Conservation (phyloP, 192 early-diverging fungal species). For the Chytriomyces confervae region DNA sequence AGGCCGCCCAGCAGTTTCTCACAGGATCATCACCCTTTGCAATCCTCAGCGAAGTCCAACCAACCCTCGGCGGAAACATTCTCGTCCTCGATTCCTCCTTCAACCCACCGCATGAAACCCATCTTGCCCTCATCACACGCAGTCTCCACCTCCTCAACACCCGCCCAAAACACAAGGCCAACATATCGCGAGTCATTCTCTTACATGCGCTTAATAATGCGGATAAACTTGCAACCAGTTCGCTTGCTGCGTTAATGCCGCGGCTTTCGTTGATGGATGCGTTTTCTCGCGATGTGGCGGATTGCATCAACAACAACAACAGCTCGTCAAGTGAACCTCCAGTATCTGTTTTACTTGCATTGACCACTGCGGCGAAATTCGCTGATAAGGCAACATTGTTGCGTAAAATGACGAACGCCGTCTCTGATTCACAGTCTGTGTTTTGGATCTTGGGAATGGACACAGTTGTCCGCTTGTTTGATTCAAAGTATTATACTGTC, state of each 20-base stretch:
- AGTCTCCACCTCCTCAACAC: neutral
- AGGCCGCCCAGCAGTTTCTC: no score
- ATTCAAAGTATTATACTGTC: slow-evolving; percentile 27
- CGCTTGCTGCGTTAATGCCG: no score
- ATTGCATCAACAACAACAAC: no score
- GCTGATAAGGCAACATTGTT: neutral
- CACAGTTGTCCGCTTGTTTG: slow-evolving; percentile 24
- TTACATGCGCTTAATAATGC: neutral
- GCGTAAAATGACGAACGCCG: neutral
- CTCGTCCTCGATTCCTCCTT: slow-evolving; percentile 44
- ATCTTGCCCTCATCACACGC: slow-evolving; percentile 18
- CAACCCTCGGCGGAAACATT: neutral
- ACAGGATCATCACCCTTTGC: no score
- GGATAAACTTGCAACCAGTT: no score
- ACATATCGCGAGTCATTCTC: neutral
- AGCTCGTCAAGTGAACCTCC: neutral
- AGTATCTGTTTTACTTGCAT: neutral
- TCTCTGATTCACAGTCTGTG: neutral
- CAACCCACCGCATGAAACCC: slow-evolving; percentile 41
- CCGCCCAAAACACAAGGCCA: neutral
- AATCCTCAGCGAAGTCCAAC: neutral
- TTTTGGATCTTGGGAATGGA: slow-evolving; percentile 35
- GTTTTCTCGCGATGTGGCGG: no score
- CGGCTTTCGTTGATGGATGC: no score
- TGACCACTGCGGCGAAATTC: neutral